Conservation (phyloP, 768 basidiomycete species). For the Rubroboletus satanas region DNA sequence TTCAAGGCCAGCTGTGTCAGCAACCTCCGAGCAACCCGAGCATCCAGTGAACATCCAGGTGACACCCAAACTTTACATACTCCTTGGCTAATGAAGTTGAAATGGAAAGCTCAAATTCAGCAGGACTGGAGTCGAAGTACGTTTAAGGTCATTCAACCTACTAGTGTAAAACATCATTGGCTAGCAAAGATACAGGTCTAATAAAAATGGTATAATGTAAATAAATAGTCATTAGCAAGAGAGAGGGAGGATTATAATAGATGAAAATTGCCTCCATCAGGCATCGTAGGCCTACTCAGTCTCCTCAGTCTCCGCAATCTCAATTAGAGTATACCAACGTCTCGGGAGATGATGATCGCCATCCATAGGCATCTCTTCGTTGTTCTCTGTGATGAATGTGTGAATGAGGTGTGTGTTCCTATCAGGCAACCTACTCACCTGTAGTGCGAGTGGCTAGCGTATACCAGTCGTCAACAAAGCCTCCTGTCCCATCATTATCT, state of each 20-base stretch:
- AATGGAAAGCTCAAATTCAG: too few species aligned
- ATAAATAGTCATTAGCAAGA: not conserved
- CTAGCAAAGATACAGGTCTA: not conserved
- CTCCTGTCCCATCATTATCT: not conserved
- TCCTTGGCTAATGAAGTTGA: too few species aligned
- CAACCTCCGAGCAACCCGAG: too few species aligned
- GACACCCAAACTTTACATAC: too few species aligned
- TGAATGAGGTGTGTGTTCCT: not conserved
- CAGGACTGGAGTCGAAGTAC: too few species aligned
- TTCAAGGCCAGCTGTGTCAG: too few species aligned
- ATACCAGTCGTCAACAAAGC: not conserved
- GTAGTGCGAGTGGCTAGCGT: not conserved
- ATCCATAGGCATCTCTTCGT: not conserved
- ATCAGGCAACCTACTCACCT: not conserved
- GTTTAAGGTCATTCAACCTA: too few species aligned
- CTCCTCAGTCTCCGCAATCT: not conserved
- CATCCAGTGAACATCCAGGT: too few species aligned
- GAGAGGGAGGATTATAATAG: not conserved
- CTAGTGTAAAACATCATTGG: too few species aligned
- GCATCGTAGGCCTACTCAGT: not conserved
- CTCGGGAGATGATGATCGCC: not conserved
- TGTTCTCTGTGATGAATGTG: not conserved
- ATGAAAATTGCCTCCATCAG: not conserved
- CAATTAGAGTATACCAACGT: slow-evolving; percentile 9
- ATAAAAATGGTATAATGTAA: not conserved